Conservation (phyloP, 2,329 filamentous ascomycete genomes). For the Fusarium penzigii region DNA sequence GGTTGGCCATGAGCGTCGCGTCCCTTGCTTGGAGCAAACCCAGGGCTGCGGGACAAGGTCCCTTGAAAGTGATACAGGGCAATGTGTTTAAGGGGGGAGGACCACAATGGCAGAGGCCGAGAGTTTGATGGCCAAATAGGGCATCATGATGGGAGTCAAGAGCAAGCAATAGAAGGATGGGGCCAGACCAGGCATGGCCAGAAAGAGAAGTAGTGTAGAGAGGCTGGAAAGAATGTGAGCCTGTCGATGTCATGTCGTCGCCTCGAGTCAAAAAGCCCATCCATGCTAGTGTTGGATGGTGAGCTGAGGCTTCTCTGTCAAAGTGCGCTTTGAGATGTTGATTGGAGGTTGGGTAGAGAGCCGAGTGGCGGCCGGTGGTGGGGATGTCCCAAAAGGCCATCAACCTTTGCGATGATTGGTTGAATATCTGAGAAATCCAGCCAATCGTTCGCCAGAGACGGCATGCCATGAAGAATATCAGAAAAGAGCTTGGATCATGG, state of each 20-base stretch:
- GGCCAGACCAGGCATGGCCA: slow-evolving; percentile 13
- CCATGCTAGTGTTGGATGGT: slow-evolving; percentile 34
- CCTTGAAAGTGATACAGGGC: slow-evolving; percentile 22
- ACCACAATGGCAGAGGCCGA: slow-evolving; percentile 14
- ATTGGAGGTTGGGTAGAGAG: slow-evolving; percentile 31
- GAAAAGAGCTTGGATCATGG: slow-evolving; percentile 10
- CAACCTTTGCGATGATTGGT: slow-evolving; percentile 17
- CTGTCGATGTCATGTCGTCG: slow-evolving; percentile 19
- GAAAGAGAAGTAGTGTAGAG: slow-evolving; percentile 17
- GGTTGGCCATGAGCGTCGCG: slow-evolving; percentile 30
- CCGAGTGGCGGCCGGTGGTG: slow-evolving; percentile 10
- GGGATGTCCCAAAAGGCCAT: too few species aligned
- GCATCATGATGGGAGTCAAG: slow-evolving; percentile 5
- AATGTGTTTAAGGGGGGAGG: slow-evolving; percentile 22
- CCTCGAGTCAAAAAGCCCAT: slow-evolving; percentile 23
- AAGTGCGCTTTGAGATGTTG: slow-evolving; percentile 29
- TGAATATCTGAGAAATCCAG: not conserved
- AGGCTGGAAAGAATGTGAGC: slow-evolving; percentile 24
- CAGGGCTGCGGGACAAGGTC: slow-evolving; percentile 22
- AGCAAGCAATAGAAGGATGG: slow-evolving; percentile 14
- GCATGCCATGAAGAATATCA: slow-evolving; percentile 11
- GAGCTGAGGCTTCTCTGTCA: slow-evolving; percentile 37
- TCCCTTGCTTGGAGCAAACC: slow-evolving; percentile 17
- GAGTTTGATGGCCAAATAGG: slow-evolving; percentile 1
- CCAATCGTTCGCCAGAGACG: slow-evolving; percentile 9